A percentile compares a stretch with the other conserved stretches of the same genome.
Evolutionary conservation across 2,329 filamentous ascomycete genomes (phyloP).

Genomic region (Botrytis porri): DNA sequence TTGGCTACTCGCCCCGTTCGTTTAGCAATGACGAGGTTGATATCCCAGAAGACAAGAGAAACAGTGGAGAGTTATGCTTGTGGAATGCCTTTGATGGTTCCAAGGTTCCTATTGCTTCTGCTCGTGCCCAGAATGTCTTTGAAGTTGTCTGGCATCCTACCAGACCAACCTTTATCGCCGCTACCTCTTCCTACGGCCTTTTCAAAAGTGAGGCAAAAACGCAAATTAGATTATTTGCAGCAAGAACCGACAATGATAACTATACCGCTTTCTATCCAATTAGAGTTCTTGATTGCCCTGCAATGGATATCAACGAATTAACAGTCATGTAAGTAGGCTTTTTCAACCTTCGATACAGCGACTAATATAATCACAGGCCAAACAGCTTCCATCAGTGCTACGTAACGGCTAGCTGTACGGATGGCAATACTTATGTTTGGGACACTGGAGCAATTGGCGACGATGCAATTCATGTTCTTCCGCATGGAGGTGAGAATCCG

Average conservation of each 20-base stretch:
- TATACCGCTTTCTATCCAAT: constrained; percentile 45
- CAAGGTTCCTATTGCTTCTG: constrained; percentile 49
- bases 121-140: constrained; percentile 58
- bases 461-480: constrained; percentile 52
- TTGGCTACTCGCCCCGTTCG: constrained; percentile 62
- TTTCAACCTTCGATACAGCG: not conserved
- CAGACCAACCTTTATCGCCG: constrained; percentile 52
- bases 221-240: constrained; percentile 55
- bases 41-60: constrained; percentile 56
- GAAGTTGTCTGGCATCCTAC: constrained; percentile 62
- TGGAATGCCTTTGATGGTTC: constrained; percentile 49
- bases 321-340: constrained; percentile 47
- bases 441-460: constrained; percentile 54
- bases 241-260: constrained; percentile 32
- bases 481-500: constrained; percentile 46
- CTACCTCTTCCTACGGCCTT: constrained; percentile 51
- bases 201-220: constrained; percentile 49
- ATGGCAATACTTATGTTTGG: constrained; percentile 62
- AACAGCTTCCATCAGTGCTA: constrained; percentile 52
- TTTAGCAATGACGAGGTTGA: constrained; percentile 50
- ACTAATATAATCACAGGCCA: constrained; percentile 42
- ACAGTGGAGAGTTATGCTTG: constrained; percentile 58
- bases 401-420: constrained; percentile 59
- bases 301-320: constrained; percentile 61
- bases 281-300: constrained; percentile 57